Evolutionary conservation across 1,139 yeast genomes (phyloP), one percentile per base, ranked within the genome.

Genomic region (Saccharomycopsis hybrid): DNA sequence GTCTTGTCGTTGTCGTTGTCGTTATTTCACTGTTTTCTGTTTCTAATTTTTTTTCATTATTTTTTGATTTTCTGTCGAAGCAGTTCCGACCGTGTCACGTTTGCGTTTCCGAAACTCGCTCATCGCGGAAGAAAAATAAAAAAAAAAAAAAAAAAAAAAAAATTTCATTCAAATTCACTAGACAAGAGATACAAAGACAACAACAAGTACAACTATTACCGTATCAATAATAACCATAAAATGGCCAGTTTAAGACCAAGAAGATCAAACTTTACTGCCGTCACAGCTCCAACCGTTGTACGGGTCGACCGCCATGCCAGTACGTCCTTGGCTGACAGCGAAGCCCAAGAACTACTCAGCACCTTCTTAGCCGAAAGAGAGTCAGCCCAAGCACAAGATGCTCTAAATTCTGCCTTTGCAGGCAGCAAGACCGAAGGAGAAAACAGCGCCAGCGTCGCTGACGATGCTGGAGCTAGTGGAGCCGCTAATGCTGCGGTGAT

Each of bases 401-500:
- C 74, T 37, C 63, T 79, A 53, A 70, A 73, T 36, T 67, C 67
- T 29, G 78, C 78, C 60, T 71, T 79, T 50, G 66, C 65, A 35
- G 69, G 57, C 5, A 60, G 62, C 33, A 70, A 65, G 35, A 43
- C 38, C 4, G 45, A 54, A 47, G 47, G 60, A 43, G 47, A 54
- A 38, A 50, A 46, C 24, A 39, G 31, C 11, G 13, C 37, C 8
- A 44, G 35, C n/a, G 43, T 41, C 4, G 40, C 37, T n/a, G 36
- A 29, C 18, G 18, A 25, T 3, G 40, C 45, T 3, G 43, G 13
- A 7, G 31, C 46, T 3, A 48, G 30, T 32, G 54, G 11, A 51
- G 50, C 45, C 24, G 36, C 41, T 3, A 49, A 46, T 31, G 64
- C 62, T 33, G 50, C 48, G 5, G 62, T 66, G n/a, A 60, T 77